Base-by-base conservation (phyloP, 495 filamentous ascomycete genomes). In the Evernia prunastri region DNA sequence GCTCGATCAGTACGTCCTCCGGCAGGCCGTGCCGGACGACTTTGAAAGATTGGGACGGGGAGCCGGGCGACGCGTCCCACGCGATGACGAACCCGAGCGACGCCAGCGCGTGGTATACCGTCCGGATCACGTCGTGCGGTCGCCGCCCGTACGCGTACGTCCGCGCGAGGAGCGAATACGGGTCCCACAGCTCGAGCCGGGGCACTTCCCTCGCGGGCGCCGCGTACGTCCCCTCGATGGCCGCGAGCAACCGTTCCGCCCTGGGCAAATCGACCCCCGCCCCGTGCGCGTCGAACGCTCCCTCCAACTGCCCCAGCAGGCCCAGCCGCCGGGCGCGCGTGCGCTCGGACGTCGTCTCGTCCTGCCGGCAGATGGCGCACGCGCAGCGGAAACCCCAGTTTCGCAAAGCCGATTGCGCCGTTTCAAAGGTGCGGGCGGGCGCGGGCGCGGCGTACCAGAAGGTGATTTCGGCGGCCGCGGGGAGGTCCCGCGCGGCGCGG, bases 311-410 rank as follows among this genome's bases (percentile, higher is more conserved):
- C 11, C 35, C 36, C 17, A 23, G 25, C 10, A 75, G 31, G 13
- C 35, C 53, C 3, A 49, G 59, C 49, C 74, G 39, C 18, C 66
- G 72, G 23, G 35, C 35, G 13, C 67, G 25, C 33, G 56, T 56
- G 15, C 10, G 59, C 1, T 61, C 60, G 15, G 17, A 25, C 31
- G 42, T 65, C 18, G 20, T 29, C 36, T 66, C 63, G 54, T 74
- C 69, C 12, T 73, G 67, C 0, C 67, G 39, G 59, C 82, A 84
- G 18, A 82, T 62, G 13, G 39, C 29, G 61, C 81, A 84, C 13
- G 45, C 58, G 67, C 81, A 85, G 51, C 72, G 62, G 66, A 85
- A 83, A 0, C 75, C 77, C 80, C 81, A 84, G 20, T 68, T 59
- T 0, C 69, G 45, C 18, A 73, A 63, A 60, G 67, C 57, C 15